Percentiles rank a stretch among this genome's conserved stretches.
These are phyloP conservation scores for Priceomyces medius DNA, from an alignment of 805 yeast genomes.

Conservation along the genomic window DNA sequence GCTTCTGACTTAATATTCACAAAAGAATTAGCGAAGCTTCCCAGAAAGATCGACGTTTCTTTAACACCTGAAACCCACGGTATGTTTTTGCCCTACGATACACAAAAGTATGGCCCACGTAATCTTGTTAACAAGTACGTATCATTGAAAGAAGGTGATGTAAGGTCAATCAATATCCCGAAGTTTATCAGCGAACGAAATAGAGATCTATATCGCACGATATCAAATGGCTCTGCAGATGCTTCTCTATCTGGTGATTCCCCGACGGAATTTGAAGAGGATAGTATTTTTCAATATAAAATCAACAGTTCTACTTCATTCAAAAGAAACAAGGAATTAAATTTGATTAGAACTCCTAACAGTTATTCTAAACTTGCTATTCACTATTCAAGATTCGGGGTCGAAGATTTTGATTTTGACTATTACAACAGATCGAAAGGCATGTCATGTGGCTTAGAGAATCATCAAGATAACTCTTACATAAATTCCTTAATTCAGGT, in stretches of 20 bases:
- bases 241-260: background rate
- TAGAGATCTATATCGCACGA: background rate
- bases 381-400: constrained; percentile 85
- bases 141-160: constrained; percentile 24
- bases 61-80: constrained; percentile 27
- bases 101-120: constrained; percentile 55
- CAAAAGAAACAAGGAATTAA: background rate
- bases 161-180: constrained; percentile 28
- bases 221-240: background rate
- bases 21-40: constrained; percentile 58
- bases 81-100: constrained; percentile 45
- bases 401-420: constrained; percentile 88
- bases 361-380: constrained; percentile 75
- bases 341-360: constrained; percentile 49
- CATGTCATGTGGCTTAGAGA: constrained; percentile 74
- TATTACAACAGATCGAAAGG: constrained; percentile 71
- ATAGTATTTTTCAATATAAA: constrained; percentile 16
- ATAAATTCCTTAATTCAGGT: constrained; percentile 74
- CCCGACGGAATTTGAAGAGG: constrained; percentile 11
- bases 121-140: constrained; percentile 47
- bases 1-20: constrained; percentile 61
- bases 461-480: constrained; percentile 75
- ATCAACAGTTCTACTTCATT: constrained; percentile 5
- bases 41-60: constrained; percentile 51
- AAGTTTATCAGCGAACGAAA: constrained; percentile 59